Percentiles rank a stretch among this genome's conserved stretches.
phyloP scores from a whole-genome alignment of 2,329 filamentous ascomycete species.

The Neonectria coccinea region DNA sequence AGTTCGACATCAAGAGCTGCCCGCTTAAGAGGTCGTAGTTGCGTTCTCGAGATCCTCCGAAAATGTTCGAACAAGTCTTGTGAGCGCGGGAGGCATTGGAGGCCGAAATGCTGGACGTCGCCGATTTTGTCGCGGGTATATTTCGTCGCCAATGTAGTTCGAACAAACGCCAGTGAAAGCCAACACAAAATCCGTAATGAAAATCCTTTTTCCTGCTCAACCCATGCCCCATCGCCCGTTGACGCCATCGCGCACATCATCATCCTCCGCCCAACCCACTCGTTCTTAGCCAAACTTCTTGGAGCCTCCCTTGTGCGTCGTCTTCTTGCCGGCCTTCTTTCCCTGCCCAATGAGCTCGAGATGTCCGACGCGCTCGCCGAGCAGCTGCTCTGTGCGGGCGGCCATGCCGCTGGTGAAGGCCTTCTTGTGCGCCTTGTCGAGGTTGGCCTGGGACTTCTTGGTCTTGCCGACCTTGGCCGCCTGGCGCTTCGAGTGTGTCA shows the following conservation, averaged over 20 bases:
- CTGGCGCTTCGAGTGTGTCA: conserved; percentile 57
- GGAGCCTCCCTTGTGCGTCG: conserved; percentile 60
- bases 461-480: conserved; percentile 63
- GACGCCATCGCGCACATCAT: conserved; percentile 4
- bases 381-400: conserved; percentile 66
- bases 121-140: conserved; percentile 16
- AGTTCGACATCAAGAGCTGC: conserved; percentile 43
- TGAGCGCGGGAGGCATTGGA: not conserved
- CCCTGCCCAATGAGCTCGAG: conserved; percentile 70
- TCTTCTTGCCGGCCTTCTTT: conserved; percentile 59
- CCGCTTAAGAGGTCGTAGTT: not conserved
- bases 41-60: not conserved
- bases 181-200: conserved; percentile 1
- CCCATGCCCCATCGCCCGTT: not conserved
- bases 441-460: conserved; percentile 57
- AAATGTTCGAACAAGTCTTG: not conserved
- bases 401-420: conserved; percentile 64
- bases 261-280: not conserved
- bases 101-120: conserved; percentile 5
- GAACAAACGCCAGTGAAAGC: conserved; percentile 21
- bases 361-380: conserved; percentile 70
- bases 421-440: conserved; percentile 67
- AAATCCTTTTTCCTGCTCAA: not conserved
- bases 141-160: conserved; percentile 7
- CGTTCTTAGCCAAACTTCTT: conserved; percentile 65